phyloP scores from a whole-genome alignment of 1,284 basidiomycete species.

The Peniophora sp. region DNA sequence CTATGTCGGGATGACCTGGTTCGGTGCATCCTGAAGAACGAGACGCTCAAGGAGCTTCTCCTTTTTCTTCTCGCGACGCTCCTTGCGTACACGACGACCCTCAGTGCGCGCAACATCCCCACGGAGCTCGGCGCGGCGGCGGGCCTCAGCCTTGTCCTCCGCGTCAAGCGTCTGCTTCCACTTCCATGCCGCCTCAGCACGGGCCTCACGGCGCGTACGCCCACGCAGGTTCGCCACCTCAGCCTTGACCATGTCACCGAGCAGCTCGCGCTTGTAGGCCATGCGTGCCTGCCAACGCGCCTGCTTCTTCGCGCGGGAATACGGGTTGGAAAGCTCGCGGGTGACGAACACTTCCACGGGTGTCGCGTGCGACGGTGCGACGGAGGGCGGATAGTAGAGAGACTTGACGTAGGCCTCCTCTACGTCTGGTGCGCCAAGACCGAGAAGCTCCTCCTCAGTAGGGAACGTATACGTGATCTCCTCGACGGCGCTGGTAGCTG shows the following conservation, averaged over 20 bases:
- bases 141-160: constrained; percentile 51
- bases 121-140: constrained; percentile 32
- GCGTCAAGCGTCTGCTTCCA: constrained; percentile 54
- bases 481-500: constrained; percentile 43
- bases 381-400: constrained; percentile 23
- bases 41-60: constrained; percentile 54
- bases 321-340: constrained; percentile 70
- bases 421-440: constrained; percentile 22
- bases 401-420: constrained; percentile 55
- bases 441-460: neutral
- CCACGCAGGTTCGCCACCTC: constrained; percentile 51
- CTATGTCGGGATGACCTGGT: constrained; percentile 57
- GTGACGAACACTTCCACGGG: constrained; percentile 59
- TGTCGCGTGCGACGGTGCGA: constrained; percentile 35
- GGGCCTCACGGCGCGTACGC: constrained; percentile 49
- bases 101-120: constrained; percentile 24
- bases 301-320: constrained; percentile 73
- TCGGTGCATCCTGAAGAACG: constrained; percentile 49
- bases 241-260: constrained; percentile 42
- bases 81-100: constrained; percentile 40
- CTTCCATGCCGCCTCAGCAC: constrained; percentile 65
- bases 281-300: constrained; percentile 59
- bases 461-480: constrained; percentile 52
- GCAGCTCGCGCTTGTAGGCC: constrained; percentile 36
- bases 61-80: constrained; percentile 52